Conservation (phyloP, 768 basidiomycete species). For the Phanerochaete sordida region DNA sequence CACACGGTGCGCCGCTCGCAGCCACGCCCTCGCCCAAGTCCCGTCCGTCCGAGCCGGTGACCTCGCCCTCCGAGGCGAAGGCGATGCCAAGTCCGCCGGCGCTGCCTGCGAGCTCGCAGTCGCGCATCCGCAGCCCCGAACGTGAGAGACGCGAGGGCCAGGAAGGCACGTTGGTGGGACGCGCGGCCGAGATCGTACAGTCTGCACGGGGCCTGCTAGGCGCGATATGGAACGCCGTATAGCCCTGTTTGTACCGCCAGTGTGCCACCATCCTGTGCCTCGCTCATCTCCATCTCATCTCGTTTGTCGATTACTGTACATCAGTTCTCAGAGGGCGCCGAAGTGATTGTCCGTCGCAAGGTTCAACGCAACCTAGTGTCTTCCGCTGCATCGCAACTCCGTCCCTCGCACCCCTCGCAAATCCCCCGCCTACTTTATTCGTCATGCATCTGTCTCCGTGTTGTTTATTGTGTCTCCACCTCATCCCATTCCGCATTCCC, state of each 20-base stretch:
- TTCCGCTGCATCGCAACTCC: slow-evolving; percentile 1
- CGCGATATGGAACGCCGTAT: slow-evolving; percentile 43
- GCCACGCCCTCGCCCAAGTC: slow-evolving; percentile 10
- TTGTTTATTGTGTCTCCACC: slow-evolving; percentile 4
- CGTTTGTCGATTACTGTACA: slow-evolving; percentile 3
- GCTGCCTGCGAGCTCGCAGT: background rate
- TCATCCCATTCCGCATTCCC: background rate
- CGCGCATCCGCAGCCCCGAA: slow-evolving; percentile 4
- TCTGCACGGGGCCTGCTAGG: slow-evolving; percentile 78
- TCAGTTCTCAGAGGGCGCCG: slow-evolving; percentile 6
- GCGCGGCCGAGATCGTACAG: slow-evolving; percentile 77
- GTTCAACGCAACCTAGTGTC: background rate
- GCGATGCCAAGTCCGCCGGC: slow-evolving; percentile 8
- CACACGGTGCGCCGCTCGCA: background rate
- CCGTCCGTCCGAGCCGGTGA: slow-evolving; percentile 13
- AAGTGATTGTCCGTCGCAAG: background rate
- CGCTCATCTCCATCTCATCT: background rate
- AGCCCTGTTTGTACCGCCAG: background rate
- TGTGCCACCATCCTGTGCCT: background rate
- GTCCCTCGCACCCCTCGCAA: background rate
- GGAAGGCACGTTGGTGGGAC: slow-evolving; percentile 45
- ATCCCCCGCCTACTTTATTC: slow-evolving; percentile 1
- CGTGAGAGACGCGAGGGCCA: slow-evolving; percentile 11
- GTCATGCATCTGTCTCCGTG: slow-evolving; percentile 5
- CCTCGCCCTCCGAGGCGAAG: slow-evolving; percentile 13